These are phyloP conservation scores for Flaveria floridana DNA, from an alignment of 140 eudicot genomes.

Conservation along the genomic window DNA sequence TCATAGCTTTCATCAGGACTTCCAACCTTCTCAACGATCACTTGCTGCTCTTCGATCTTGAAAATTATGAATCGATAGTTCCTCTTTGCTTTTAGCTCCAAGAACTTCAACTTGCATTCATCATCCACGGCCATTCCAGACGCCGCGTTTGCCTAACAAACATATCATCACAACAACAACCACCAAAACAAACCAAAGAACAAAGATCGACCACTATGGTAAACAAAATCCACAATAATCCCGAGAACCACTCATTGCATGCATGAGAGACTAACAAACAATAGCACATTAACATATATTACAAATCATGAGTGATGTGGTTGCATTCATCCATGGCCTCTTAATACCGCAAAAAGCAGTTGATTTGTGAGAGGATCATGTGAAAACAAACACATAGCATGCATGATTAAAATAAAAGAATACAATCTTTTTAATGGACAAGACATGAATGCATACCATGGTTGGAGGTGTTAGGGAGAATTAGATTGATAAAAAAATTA, in stretches of 20 bases:
- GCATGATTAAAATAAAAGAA: neutral
- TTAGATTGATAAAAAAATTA: slow-evolving; percentile 11
- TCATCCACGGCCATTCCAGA: slow-evolving; percentile 24
- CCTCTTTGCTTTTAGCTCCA: slow-evolving; percentile 25
- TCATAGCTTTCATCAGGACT: slow-evolving; percentile 9
- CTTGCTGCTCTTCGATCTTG: slow-evolving; percentile 24
- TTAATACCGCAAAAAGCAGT: neutral
- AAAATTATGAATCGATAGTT: slow-evolving; percentile 11
- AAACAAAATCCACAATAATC: neutral
- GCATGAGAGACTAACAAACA: neutral
- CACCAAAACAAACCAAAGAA: neutral
- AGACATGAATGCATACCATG: slow-evolving; percentile 11
- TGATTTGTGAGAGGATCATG: neutral
- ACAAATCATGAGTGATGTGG: neutral
- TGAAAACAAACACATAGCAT: neutral
- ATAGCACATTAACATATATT: neutral
- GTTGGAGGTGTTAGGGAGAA: slow-evolving; percentile 10
- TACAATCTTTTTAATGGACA: neutral
- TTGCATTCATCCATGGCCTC: neutral
- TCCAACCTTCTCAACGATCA: slow-evolving; percentile 18
- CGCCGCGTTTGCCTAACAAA: slow-evolving; percentile 10
- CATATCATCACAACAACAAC: neutral
- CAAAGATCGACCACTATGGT: neutral
- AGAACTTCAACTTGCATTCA: slow-evolving; percentile 15
- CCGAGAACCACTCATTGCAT: neutral